Evolutionary conservation across 495 filamentous ascomycete species (phyloP), one percentile per base, ranked within the genome.

Genomic region (Penicillium simplicissimum): DNA sequence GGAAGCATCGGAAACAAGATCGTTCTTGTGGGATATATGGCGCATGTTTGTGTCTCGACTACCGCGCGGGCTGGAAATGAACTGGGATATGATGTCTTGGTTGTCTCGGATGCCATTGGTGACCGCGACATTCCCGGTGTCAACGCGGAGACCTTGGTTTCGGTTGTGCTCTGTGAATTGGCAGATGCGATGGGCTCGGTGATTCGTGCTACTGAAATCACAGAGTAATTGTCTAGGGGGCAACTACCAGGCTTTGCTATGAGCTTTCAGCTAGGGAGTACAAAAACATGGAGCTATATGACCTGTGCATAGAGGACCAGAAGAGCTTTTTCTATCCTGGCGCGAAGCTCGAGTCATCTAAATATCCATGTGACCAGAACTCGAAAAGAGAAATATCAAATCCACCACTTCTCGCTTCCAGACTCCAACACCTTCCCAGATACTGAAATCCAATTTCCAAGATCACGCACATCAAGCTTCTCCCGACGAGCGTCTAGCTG

Each of bases 21-120:
- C 19, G 81, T 86, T 3, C 54, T 85, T 49, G 74, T 74, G 21
- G 82, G 82, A 14, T 84, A 84, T 64, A 82, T 83, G 77, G 85
- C 86, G 9, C 86, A 88, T 74, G 82, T 87, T 4, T 89, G 85
- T 71, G 78, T 89, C 11, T 84, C 79, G 1, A 83, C 83, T 1
- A 89, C 86, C 2, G 79, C 85, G 1, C 66, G 85, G 48, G 79
- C 85, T 35, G 86, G 72, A 3, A 66, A 58, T 34, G 80, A 88
- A 65, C 73, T 74, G 14, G 85, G 85, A 4, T 86, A 85, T 71
- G 85, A 88, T 64, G 79, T 87, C 23, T 38, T 85, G 1, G 63
- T 89, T 55, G 78, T 77, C 3, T 69, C 76, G 60, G 85, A 86
- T 71, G 85, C 76, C 0, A 77, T 88, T 52, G 85, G 86, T 0